A percentile compares a stretch with the other conserved stretches of the same genome.
Evolutionary conservation across 2,329 filamentous ascomycete species (phyloP).

Genomic region (Phialemonium atrogriseum): DNA sequence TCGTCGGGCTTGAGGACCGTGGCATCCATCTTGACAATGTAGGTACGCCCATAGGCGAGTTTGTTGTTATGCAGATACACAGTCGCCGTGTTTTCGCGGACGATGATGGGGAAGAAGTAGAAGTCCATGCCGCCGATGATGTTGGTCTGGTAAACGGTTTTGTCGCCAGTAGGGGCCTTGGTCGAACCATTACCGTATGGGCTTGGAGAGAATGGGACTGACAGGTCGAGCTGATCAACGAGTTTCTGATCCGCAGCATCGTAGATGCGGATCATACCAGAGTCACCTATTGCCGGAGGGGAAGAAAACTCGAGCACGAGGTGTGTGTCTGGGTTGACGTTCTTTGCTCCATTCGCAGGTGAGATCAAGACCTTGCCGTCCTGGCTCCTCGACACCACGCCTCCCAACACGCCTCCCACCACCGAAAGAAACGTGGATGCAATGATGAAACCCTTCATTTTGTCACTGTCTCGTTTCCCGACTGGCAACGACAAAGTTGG

Average conservation of each 20-base stretch:
- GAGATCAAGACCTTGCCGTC: neutral
- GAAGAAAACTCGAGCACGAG: conserved; percentile 6
- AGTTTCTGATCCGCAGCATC: conserved; percentile 1
- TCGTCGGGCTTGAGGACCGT: conserved; percentile 1
- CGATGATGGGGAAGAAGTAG: conserved; percentile 8
- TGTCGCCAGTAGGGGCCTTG: conserved; percentile 5
- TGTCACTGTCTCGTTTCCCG: no score
- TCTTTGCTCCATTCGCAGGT: conserved; percentile 2
- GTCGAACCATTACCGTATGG: conserved; percentile 7
- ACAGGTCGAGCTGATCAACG: conserved; percentile 4
- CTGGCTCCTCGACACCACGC: no score
- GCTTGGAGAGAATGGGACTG: conserved; percentile 6
- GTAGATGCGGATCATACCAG: conserved; percentile 4
- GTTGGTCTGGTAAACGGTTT: conserved; percentile 6
- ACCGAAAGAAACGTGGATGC: no score
- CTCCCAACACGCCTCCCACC: no score
- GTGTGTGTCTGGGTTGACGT: conserved; percentile 6
- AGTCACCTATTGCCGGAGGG: neutral
- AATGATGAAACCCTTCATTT: no score
- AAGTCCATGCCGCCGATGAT: conserved; percentile 9
- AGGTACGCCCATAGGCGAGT: conserved; percentile 5
- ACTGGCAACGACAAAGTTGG: no score
- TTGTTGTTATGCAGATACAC: conserved; percentile 7
- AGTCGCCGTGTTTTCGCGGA: conserved; percentile 3
- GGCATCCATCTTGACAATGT: conserved; percentile 4